Evolutionary conservation across 768 basidiomycete species (phyloP), one percentile per base, ranked within the genome.

Genomic region (Trametes cubensis): DNA sequence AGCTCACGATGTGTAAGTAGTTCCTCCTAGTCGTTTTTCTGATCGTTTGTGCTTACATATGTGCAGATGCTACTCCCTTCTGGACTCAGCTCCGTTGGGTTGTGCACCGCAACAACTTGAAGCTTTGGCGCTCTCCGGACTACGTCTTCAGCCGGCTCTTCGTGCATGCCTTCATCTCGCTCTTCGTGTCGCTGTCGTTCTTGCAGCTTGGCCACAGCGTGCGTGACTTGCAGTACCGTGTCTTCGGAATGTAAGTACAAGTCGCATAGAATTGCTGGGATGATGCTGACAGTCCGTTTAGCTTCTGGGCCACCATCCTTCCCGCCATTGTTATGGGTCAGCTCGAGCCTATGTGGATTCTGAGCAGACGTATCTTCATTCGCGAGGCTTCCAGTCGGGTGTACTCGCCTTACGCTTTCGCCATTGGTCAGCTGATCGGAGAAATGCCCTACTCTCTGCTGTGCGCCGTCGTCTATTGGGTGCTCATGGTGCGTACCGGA

Each of bases 131-230:
- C 57, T 90, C 87, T 10, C 90, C 92, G 3, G 86, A 93, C 65
- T 95, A 95, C 71, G 85, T 92, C 52, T 94, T 88, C 78, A 92
- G 85, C 54, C 85, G 94, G 20, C 76, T 94, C 25, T 92, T 92
- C 73, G 83, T 89, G 17, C 88, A 90, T 65, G 79, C 81, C 3
- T 86, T 86, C 72, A 83, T 89, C 59, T 85, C 89, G 15, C 75
- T 91, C 14, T 85, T 85, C 71, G 79, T 92, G 62, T 89, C 89
- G 28, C 76, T 95, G 38, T 90, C 89, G 4, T 93, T 93, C 83
- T 76, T 96, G 57, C 84, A 88, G 68, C 76, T 94, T 23, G 88
- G 88, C 4, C 78, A 80, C 62, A 82, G 83, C 64, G 54, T 81
- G 60, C 79, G 87, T 58, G 89, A 88, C 46, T 73, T 95, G 44